A percentile compares a stretch with the other conserved stretches of the same genome.
phyloP scores from a whole-genome alignment of 1,284 basidiomycete genomes.

The Malassezia psittaci region DNA sequence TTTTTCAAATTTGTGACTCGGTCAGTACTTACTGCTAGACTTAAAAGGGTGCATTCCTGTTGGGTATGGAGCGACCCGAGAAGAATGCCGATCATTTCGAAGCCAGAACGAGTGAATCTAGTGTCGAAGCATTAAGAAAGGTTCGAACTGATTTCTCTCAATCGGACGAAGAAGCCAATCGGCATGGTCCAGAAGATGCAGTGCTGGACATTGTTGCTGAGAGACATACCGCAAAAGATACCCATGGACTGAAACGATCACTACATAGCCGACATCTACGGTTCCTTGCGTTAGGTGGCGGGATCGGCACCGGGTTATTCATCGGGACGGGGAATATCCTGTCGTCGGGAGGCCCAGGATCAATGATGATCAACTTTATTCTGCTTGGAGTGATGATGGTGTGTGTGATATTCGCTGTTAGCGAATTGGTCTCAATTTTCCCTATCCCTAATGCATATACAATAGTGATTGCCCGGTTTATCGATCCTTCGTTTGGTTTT shows the following conservation, averaged over 20 bases:
- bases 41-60: too few relatives aligned
- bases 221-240: background rate
- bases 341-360: slow-evolving; percentile 50
- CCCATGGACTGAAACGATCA: background rate
- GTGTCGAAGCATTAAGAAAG: background rate
- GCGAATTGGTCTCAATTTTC: slow-evolving; percentile 54
- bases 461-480: slow-evolving; percentile 65
- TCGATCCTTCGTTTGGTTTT: slow-evolving; percentile 62
- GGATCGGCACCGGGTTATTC: slow-evolving; percentile 53
- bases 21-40: background rate
- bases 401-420: slow-evolving; percentile 49
- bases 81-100: background rate
- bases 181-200: background rate
- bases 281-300: slow-evolving; percentile 39
- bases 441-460: slow-evolving; percentile 62
- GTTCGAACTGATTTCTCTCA: background rate
- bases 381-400: slow-evolving; percentile 41
- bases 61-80: background rate
- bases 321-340: slow-evolving; percentile 61
- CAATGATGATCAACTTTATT: slow-evolving; percentile 48
- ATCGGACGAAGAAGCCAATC: background rate
- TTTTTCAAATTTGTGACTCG: too few relatives aligned
- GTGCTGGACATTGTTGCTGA: background rate
- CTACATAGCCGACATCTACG: slow-evolving; percentile 27
- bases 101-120: background rate